Conservation (phyloP, 768 basidiomycete species). For the Mrakia hoshinonis region DNA sequence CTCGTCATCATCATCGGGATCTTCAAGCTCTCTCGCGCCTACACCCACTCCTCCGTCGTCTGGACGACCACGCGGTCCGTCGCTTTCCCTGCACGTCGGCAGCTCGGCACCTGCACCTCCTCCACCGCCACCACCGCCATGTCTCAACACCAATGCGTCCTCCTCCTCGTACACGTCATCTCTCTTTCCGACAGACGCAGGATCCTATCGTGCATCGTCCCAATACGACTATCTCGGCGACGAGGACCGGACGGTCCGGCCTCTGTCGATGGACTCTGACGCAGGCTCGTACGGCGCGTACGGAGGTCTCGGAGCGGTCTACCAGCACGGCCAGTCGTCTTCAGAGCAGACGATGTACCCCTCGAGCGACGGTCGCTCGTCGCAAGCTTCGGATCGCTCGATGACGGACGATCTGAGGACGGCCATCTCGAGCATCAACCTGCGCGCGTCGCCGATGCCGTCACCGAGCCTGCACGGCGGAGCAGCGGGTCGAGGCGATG, state of each 20-base stretch:
- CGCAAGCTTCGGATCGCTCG: neutral
- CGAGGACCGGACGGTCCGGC: conserved; percentile 5
- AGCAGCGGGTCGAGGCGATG: conserved; percentile 16
- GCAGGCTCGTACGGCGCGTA: conserved; percentile 10
- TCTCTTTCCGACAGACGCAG: conserved; percentile 17
- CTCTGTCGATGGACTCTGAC: conserved; percentile 9
- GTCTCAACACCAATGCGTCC: neutral
- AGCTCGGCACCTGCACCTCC: conserved; percentile 13
- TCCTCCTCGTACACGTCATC: conserved; percentile 26
- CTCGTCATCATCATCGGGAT: neutral
- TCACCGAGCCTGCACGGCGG: neutral
- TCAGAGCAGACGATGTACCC: conserved; percentile 15
- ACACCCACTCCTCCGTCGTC: neutral
- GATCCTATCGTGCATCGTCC: neutral
- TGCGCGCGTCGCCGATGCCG: conserved; percentile 8
- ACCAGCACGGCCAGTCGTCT: neutral
- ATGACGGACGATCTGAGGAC: conserved; percentile 13
- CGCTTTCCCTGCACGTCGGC: neutral
- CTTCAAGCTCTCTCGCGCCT: neutral
- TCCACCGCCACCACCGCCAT: neutral
- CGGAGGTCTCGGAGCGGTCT: conserved; percentile 1
- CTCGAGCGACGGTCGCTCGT: neutral
- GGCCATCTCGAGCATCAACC: conserved; percentile 15
- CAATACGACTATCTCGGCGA: neutral
- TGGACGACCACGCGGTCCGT: neutral